Evolutionary conservation across 176 grass and related monocot genomes (phyloP).

Genomic region (Poa pratensis): DNA sequence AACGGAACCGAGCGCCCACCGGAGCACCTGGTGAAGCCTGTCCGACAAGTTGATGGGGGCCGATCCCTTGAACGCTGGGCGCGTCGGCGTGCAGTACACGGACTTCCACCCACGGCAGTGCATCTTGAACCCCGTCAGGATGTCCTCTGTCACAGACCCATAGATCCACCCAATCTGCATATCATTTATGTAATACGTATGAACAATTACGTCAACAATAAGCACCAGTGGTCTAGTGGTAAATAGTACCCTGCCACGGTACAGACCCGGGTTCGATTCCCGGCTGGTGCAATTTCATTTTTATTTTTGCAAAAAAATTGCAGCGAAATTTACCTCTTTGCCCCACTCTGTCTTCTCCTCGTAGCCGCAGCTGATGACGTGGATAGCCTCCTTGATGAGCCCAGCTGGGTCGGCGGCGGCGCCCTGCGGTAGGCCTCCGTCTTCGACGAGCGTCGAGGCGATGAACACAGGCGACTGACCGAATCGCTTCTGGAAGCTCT

Average conservation of each 20-base stretch:
- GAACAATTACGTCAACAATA: neutral
- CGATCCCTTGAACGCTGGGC: conserved; percentile 84
- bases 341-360: conserved; percentile 99
- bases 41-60: conserved; percentile 86
- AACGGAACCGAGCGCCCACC: conserved; percentile 80
- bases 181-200: too few species aligned
- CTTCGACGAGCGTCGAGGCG: conserved; percentile 90
- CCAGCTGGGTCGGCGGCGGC: conserved; percentile 55
- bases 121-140: conserved; percentile 98
- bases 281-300: conserved; percentile 42
- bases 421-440: conserved; percentile 75
- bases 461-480: conserved; percentile 97
- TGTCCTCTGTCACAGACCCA: conserved; percentile 88
- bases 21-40: conserved; percentile 84
- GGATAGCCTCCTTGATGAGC: conserved; percentile 93
- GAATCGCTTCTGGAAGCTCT: conserved; percentile 96
- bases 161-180: conserved; percentile 94
- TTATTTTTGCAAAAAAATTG: neutral
- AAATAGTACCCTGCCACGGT: conserved; percentile 89
- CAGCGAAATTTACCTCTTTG: conserved; percentile 64
- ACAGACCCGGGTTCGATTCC: conserved; percentile 71
- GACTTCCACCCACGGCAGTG: conserved; percentile 96
- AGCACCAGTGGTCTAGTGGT: conserved; percentile 65
- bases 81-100: conserved; percentile 72
- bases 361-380: conserved; percentile 94